Evolutionary conservation across 768 basidiomycete species (phyloP).

Genomic region (Serendipita indica): DNA sequence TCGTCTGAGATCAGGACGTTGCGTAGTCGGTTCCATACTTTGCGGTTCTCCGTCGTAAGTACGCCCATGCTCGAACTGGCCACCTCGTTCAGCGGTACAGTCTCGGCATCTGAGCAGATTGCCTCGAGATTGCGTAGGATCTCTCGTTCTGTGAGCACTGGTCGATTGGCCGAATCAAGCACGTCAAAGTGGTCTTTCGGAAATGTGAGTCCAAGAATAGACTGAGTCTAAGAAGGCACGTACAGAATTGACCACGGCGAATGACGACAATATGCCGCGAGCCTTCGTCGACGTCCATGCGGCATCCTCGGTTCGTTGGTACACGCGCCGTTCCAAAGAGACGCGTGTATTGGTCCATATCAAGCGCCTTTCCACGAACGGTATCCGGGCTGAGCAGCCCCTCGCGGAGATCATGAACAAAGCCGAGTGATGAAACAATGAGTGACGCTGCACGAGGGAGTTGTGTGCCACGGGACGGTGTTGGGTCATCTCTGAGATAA

Average conservation of each 20-base stretch:
- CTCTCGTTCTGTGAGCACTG: conserved; percentile 77
- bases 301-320: conserved; percentile 79
- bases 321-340: conserved; percentile 86
- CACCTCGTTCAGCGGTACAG: conserved; percentile 59
- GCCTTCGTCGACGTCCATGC: conserved; percentile 59
- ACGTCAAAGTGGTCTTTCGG: conserved; percentile 85
- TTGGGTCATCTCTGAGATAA: conserved; percentile 66
- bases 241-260: conserved; percentile 85
- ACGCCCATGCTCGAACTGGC: conserved; percentile 81
- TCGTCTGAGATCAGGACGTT: conserved; percentile 42
- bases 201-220: neutral
- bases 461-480: conserved; percentile 70
- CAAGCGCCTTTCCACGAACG: conserved; percentile 63
- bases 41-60: conserved; percentile 85
- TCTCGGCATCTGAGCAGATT: conserved; percentile 78
- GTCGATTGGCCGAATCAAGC: conserved; percentile 68
- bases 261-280: conserved; percentile 78
- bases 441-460: conserved; percentile 79
- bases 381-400: conserved; percentile 70
- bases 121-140: conserved; percentile 79
- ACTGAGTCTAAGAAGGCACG: conserved; percentile 21
- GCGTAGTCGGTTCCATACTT: conserved; percentile 75
- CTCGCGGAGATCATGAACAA: conserved; percentile 82
- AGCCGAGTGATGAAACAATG: conserved; percentile 77
- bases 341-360: conserved; percentile 88